Conservation (phyloP, 192 early-diverging fungal species). For the Entomortierella parvispora region DNA sequence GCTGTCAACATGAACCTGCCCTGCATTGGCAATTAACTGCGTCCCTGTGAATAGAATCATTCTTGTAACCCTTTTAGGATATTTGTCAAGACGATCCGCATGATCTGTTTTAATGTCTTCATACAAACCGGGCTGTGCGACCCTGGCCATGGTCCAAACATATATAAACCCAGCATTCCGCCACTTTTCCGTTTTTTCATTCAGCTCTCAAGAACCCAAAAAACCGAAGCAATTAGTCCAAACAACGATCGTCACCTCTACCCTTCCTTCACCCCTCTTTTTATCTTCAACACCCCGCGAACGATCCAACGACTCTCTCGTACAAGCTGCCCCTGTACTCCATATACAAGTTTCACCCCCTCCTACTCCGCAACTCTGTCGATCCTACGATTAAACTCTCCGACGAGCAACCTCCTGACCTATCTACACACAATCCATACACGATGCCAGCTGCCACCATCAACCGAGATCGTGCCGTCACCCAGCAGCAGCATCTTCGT, state of each 20-base stretch:
- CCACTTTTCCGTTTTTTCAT: background rate
- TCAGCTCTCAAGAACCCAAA: background rate
- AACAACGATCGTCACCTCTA: too few relatives aligned
- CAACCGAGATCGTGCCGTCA: slow-evolving; percentile 22
- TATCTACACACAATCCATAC: background rate
- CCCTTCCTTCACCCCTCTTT: too few relatives aligned
- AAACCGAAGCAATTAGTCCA: background rate
- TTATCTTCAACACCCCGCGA: too few relatives aligned
- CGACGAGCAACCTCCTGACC: background rate
- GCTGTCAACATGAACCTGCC: too few relatives aligned
- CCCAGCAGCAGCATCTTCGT: slow-evolving; percentile 17
- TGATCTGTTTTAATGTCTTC: background rate
- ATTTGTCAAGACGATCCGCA: slow-evolving; percentile 1
- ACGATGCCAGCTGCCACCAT: slow-evolving; percentile 35
- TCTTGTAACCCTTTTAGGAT: background rate
- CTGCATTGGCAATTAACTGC: too few relatives aligned
- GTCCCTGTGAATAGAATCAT: too few relatives aligned
- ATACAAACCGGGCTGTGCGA: slow-evolving; percentile 13
- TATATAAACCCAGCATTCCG: slow-evolving; percentile 4
- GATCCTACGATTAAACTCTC: background rate
- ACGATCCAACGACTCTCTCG: too few relatives aligned
- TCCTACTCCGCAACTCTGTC: too few relatives aligned
- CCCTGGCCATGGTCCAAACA: background rate
- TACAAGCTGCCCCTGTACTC: too few relatives aligned
- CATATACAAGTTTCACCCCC: too few relatives aligned